phyloP scores from a whole-genome alignment of 2,329 filamentous ascomycete genomes.

The Penicillium thymicola region DNA sequence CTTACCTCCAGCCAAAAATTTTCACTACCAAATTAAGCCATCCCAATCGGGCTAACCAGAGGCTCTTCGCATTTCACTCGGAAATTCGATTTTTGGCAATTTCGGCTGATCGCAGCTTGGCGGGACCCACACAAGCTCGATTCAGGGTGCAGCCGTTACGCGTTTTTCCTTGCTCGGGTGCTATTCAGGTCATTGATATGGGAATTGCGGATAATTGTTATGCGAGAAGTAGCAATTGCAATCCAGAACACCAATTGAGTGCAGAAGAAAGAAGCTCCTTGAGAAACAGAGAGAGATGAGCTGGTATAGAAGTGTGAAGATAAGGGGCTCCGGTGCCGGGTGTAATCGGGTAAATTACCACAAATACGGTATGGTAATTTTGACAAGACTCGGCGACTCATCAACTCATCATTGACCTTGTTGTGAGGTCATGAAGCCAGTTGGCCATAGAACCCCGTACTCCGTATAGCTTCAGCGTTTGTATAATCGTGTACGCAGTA shows the following conservation, averaged over 20 bases:
- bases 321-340: background rate
- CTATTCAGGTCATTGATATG: background rate
- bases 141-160: constrained; percentile 9
- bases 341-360: constrained; percentile 9
- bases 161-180: background rate
- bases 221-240: background rate
- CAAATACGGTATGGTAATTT: constrained; percentile 2
- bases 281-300: too few relatives aligned
- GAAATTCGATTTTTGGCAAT: constrained; percentile 16
- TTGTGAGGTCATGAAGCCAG: constrained; percentile 7
- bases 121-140: constrained; percentile 28
- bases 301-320: background rate
- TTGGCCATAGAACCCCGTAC: background rate
- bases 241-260: background rate
- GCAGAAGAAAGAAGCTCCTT: background rate
- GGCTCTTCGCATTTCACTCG: constrained; percentile 16
- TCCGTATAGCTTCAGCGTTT: background rate
- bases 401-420: constrained; percentile 7
- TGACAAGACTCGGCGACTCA: background rate
- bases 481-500: background rate
- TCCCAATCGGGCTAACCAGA: constrained; percentile 8
- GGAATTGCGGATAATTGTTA: background rate
- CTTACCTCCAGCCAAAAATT: background rate
- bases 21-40: background rate
- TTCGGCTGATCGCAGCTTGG: constrained; percentile 25